Evolutionary conservation across 306 rosid genomes (phyloP).

Genomic region (Acmispon strigosus): DNA sequence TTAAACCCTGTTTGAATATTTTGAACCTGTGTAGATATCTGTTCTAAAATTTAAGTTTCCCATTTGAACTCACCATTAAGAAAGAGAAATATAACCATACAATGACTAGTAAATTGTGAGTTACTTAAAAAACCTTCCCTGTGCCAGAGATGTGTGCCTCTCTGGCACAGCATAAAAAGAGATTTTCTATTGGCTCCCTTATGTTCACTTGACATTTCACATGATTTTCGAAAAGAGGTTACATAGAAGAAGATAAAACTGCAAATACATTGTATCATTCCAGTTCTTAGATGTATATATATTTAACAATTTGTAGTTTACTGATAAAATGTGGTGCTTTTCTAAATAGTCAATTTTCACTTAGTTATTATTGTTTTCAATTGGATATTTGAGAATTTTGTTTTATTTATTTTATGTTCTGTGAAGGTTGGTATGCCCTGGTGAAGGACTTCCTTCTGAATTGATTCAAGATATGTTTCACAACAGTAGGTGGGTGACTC

Average conservation of each 20-base stretch:
- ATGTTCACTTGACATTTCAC: conserved; percentile 1
- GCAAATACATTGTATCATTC: not conserved
- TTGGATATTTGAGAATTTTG: not conserved
- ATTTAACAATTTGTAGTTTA: not conserved
- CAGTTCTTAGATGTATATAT: not conserved
- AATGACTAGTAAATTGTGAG: not conserved
- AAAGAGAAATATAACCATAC: not conserved
- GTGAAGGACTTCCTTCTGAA: conserved; percentile 92
- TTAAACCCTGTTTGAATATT: not conserved
- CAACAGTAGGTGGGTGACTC: conserved; percentile 68
- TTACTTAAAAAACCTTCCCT: not conserved
- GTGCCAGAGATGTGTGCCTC: not conserved
- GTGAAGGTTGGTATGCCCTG: conserved; percentile 90
- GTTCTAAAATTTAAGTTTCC: not conserved
- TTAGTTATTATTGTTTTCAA: not conserved
- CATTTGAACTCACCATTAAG: not conserved
- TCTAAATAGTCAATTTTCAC: not conserved
- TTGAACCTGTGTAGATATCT: not conserved
- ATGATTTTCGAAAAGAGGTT: not conserved
- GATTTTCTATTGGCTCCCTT: not conserved
- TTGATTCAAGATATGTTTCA: conserved; percentile 95
- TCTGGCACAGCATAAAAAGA: not conserved
- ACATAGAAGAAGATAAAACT: not conserved
- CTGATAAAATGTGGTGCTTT: not conserved
- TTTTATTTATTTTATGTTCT: not conserved